Evolutionary conservation across 2,329 filamentous ascomycete genomes (phyloP), one percentile per base, ranked within the genome.

Genomic region (Fusarium mangiferae): DNA sequence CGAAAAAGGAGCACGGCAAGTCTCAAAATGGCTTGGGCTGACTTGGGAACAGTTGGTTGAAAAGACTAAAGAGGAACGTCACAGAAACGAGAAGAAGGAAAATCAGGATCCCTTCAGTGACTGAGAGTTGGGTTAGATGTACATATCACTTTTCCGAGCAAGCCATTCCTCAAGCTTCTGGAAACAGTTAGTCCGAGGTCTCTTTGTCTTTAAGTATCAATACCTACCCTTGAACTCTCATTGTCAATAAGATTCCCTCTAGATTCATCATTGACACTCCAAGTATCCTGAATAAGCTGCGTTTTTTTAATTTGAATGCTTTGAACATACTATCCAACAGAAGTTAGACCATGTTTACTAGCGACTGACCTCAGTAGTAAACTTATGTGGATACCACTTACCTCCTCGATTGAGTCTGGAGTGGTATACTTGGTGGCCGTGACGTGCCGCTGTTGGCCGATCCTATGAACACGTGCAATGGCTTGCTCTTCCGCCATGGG

Each of bases 181-280:
- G 7, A 11, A 0, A 7, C 0, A 14, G 4, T 51, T 10, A 51
- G 17, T 14, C 3, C 6, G 1, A 0, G 22, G 7, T 10, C 22
- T 9, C 1, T 24, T 20, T 18, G 0, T 5, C 5, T 35, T 35
- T 3, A 0, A 14, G 5, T 0, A 0, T 5, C 17, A 5, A 12
- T 15, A 14, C 22, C 10, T 20, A 26, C 30, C 12, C 4, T 52
- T 7, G 12, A 52, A 11, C 1, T 15, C n/a, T 26, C 48, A 52
- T 24, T 0, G 3, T 20, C 6, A 0, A 22, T 6, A 2, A 1
- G 0, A 15, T 15, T 35, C 0, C 3, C 17, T 8, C 0, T 6
- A 11, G 30, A 20, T 8, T 3, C 17, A 36, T 15, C 6, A 7
- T 36, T 3, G 3, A 14, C 6, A 35, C 30, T 0, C 49, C 49